Conservation (phyloP, 768 basidiomycete genomes). For the Termitomyces titanicus region DNA sequence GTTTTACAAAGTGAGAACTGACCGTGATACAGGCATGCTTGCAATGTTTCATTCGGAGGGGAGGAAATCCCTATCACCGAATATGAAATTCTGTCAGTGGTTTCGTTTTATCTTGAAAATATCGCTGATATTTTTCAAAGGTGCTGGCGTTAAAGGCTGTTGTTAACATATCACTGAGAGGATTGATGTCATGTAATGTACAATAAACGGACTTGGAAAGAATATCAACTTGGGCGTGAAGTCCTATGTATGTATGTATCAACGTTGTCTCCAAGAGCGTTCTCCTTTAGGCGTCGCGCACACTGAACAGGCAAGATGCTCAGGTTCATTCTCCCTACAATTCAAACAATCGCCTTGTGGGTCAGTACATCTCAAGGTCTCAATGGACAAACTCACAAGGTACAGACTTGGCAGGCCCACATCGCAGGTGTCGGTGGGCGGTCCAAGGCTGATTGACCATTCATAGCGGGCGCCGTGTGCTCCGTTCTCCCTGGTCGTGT, state of each 20-base stretch:
- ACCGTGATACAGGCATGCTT: constrained; percentile 31
- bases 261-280: constrained; percentile 7
- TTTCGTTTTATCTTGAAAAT: background rate
- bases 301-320: constrained; percentile 58
- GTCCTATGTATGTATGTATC: background rate
- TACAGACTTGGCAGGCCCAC: constrained; percentile 63
- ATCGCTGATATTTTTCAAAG: constrained; percentile 17
- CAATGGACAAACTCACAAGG: constrained; percentile 45
- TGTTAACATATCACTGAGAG: background rate
- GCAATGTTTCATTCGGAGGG: constrained; percentile 45
- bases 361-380: background rate
- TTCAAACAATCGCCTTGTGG: background rate
- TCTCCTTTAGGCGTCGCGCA: constrained; percentile 52
- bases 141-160: constrained; percentile 31
- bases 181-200: constrained; percentile 4
- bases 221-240: background rate
- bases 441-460: background rate
- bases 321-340: constrained; percentile 45
- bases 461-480: background rate
- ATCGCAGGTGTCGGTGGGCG: background rate
- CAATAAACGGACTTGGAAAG: background rate
- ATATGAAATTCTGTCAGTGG: constrained; percentile 47
- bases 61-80: constrained; percentile 35
- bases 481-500: background rate
- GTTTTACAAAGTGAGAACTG: background rate